Conservation (phyloP, 2,329 filamentous ascomycete genomes). For the Fusarium tanahbumbuense region DNA sequence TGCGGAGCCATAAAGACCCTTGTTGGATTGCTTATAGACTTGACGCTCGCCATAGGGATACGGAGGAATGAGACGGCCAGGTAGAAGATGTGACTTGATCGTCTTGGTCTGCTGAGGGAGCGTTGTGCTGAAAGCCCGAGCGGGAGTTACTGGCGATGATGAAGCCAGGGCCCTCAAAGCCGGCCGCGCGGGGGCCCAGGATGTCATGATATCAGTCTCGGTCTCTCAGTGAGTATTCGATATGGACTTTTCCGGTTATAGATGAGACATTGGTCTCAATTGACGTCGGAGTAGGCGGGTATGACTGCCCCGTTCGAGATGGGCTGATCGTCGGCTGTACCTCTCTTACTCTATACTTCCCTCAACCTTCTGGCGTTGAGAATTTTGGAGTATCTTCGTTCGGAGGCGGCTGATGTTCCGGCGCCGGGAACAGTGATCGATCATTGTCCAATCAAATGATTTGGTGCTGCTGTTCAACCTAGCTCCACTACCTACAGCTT, state of each 20-base stretch:
- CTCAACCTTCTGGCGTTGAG: slow-evolving; percentile 32
- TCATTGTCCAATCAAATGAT: slow-evolving; percentile 50
- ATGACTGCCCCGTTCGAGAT: slow-evolving; percentile 34
- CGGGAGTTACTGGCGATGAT: slow-evolving; percentile 25
- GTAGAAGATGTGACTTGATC: slow-evolving; percentile 58
- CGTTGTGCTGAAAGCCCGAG: slow-evolving; percentile 55
- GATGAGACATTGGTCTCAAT: slow-evolving; percentile 43
- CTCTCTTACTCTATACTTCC: not conserved
- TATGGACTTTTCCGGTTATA: slow-evolving; percentile 13
- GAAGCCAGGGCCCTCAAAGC: slow-evolving; percentile 34
- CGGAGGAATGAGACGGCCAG: slow-evolving; percentile 64
- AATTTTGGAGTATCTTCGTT: slow-evolving; percentile 40
- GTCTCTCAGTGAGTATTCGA: not conserved
- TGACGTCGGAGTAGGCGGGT: slow-evolving; percentile 19
- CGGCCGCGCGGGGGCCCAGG: slow-evolving; percentile 40
- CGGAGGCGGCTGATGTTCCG: slow-evolving; percentile 46
- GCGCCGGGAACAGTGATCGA: slow-evolving; percentile 21
- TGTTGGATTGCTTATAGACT: slow-evolving; percentile 84
- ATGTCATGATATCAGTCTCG: slow-evolving; percentile 35
- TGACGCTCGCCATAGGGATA: slow-evolving; percentile 79
- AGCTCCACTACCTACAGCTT: slow-evolving; percentile 14
- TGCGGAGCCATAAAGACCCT: slow-evolving; percentile 75
- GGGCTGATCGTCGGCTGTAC: slow-evolving; percentile 36
- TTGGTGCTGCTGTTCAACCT: slow-evolving; percentile 49
- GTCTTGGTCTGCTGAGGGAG: slow-evolving; percentile 53